Percentiles rank a stretch among this genome's conserved stretches.
phyloP scores from a whole-genome alignment of 352 stramenopile species.

The Plasmopara halstedii region DNA sequence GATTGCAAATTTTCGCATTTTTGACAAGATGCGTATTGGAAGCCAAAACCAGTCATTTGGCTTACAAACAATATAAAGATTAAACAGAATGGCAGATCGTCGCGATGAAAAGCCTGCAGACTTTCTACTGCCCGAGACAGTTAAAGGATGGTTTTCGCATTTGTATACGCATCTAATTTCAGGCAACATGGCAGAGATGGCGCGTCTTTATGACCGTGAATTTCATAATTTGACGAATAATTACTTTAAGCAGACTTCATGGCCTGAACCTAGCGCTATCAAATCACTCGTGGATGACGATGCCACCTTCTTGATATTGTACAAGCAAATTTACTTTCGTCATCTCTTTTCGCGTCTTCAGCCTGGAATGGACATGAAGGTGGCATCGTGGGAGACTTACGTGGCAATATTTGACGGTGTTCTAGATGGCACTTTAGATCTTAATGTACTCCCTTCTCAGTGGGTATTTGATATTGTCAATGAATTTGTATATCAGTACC shows the following conservation, averaged over 20 bases:
- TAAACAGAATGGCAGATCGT: constrained; percentile 38
- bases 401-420: constrained; percentile 91
- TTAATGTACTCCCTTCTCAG: constrained; percentile 87
- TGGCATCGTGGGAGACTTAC: constrained; percentile 92
- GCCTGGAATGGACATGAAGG: constrained; percentile 85
- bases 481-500: constrained; percentile 99
- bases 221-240: constrained; percentile 85
- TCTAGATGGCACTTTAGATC: constrained; percentile 73
- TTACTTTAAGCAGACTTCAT: constrained; percentile 94
- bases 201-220: constrained; percentile 82
- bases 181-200: constrained; percentile 78
- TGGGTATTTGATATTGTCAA: constrained; percentile 98
- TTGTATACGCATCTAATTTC: constrained; percentile 82
- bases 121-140: constrained; percentile 80
- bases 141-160: constrained; percentile 86
- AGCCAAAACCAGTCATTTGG: constrained; percentile 52
- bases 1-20: neutral
- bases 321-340: constrained; percentile 95
- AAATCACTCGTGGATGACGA: constrained; percentile 81
- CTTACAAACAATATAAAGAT: constrained; percentile 3
- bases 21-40: too few relatives aligned
- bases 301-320: constrained; percentile 91
- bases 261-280: constrained; percentile 86
- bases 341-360: constrained; percentile 92
- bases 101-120: constrained; percentile 82